Conservation (phyloP, 164 flowering plant genomes). For the Protea cynaroides region DNA sequence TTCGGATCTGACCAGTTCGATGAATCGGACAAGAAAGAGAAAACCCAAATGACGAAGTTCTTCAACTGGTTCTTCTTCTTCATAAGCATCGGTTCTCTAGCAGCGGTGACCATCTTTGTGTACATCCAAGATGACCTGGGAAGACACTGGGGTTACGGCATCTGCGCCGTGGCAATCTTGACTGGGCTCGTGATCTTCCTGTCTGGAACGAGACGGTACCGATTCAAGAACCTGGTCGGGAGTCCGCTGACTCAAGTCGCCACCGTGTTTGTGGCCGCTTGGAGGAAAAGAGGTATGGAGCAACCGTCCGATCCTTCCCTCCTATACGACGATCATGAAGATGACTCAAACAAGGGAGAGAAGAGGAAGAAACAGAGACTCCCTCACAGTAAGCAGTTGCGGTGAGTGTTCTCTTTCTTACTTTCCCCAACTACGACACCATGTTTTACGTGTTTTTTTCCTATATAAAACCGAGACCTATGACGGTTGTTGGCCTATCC, state of each 20-base stretch:
- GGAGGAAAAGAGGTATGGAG: constrained; percentile 54
- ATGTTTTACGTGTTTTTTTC: no score
- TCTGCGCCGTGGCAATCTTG: constrained; percentile 58
- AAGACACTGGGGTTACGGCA: constrained; percentile 80
- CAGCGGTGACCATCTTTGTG: constrained; percentile 78
- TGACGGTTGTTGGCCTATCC: no score
- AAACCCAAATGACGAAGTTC: constrained; percentile 52
- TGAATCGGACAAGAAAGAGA: constrained; percentile 49
- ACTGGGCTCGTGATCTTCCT: constrained; percentile 49
- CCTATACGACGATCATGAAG: constrained; percentile 27
- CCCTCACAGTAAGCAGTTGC: constrained; percentile 71
- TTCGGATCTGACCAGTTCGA: constrained; percentile 96
- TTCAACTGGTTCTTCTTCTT: constrained; percentile 96
- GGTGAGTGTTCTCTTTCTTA: constrained; percentile 49
- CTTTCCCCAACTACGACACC: no score
- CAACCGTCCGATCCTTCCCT: constrained; percentile 59
- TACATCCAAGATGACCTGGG: constrained; percentile 87
- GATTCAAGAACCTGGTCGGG: constrained; percentile 83
- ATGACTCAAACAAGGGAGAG: constrained; percentile 7
- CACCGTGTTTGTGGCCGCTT: constrained; percentile 55
- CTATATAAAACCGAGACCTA: no score
- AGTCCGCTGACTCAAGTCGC: constrained; percentile 88
- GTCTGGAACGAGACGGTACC: constrained; percentile 62
- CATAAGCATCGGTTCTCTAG: constrained; percentile 72
- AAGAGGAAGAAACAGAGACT: constrained; percentile 59